Evolutionary conservation across 108 stramenopile genomes (phyloP).

Genomic region (Cyclotella atomus): DNA sequence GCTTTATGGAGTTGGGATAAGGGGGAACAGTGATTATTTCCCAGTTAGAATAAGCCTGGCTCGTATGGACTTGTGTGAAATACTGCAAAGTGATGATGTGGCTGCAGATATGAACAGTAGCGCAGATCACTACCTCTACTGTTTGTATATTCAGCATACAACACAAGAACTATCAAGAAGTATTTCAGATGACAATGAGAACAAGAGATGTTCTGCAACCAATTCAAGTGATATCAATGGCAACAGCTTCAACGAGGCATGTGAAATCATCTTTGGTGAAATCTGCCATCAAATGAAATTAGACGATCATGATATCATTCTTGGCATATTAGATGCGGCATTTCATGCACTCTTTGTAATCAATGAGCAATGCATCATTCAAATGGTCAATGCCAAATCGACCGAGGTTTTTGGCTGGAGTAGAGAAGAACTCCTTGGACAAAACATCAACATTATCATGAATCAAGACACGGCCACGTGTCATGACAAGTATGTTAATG

Average conservation of each 20-base stretch:
- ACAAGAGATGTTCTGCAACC: not conserved
- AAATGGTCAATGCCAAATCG: constrained; percentile 33
- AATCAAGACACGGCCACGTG: not conserved
- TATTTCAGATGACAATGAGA: not conserved
- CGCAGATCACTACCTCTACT: constrained; percentile 21
- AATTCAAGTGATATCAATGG: not conserved
- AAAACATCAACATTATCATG: constrained; percentile 2
- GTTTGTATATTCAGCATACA: constrained; percentile 28
- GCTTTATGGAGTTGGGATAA: not conserved
- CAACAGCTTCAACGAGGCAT: not conserved
- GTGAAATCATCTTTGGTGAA: no score
- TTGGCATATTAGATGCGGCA: constrained; percentile 22
- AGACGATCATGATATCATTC: not conserved
- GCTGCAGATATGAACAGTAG: not conserved
- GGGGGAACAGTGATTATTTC: not conserved
- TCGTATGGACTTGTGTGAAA: not conserved
- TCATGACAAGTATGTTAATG: not conserved
- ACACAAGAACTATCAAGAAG: not conserved
- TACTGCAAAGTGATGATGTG: not conserved
- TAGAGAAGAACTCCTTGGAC: not conserved
- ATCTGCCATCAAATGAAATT: constrained; percentile 7
- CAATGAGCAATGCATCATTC: constrained; percentile 37
- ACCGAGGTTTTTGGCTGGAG: constrained; percentile 34
- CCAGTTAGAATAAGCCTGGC: constrained; percentile 26
- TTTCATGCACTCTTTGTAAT: constrained; percentile 53